Percentiles rank a stretch among this genome's conserved stretches.
Conservation (phyloP, 2,329 filamentous ascomycete genomes). For the Phialocephala subalpina region DNA sequence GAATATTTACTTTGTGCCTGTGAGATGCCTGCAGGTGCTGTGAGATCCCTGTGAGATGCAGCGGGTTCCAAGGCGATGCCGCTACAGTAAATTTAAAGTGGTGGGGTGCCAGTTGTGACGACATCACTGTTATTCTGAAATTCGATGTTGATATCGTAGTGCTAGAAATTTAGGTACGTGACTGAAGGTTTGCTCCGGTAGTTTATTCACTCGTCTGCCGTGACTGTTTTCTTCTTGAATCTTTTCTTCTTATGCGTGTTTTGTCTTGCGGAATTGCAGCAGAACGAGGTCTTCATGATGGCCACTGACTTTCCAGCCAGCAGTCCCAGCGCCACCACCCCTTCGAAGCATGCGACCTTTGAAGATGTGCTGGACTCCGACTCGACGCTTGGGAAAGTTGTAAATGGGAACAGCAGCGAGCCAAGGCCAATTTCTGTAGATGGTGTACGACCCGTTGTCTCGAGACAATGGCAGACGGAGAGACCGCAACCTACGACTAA, state of each 20-base stretch:
- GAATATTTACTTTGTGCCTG: not conserved
- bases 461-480: slow-evolving; percentile 38
- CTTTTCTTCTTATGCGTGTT: not conserved
- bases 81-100: not conserved
- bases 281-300: not conserved
- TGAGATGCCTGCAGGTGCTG: slow-evolving; percentile 2
- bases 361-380: not conserved
- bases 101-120: slow-evolving; percentile 1
- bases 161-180: not conserved
- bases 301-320: not conserved
- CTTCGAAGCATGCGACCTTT: not conserved
- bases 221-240: not conserved
- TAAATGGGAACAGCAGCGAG: not conserved
- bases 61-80: not conserved
- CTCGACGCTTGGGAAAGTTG: not conserved
- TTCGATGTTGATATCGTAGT: not conserved
- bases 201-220: not conserved
- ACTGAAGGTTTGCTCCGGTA: not conserved
- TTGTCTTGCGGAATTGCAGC: not conserved
- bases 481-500: slow-evolving; percentile 33
- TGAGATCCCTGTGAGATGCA: slow-evolving; percentile 2
- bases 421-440: slow-evolving; percentile 1
- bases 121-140: not conserved
- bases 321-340: not conserved
- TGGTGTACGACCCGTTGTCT: slow-evolving; percentile 24